Evolutionary conservation across 805 yeast genomes (phyloP).

Genomic region (Danielia oregonensis): DNA sequence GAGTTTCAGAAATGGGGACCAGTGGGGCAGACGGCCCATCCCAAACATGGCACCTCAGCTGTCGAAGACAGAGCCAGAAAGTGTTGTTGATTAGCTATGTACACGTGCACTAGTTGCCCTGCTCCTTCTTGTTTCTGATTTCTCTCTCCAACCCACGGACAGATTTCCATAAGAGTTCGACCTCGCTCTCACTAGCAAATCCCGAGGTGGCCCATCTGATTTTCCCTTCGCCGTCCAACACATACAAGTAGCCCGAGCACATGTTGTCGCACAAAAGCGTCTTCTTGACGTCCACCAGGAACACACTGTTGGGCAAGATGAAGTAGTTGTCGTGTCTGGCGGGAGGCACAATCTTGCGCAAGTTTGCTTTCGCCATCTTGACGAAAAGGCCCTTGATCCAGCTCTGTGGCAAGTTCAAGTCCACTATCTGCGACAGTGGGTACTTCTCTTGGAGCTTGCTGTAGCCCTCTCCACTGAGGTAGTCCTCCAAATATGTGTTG

Average conservation of each 20-base stretch:
- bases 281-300: constrained; percentile 56
- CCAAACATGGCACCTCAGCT: no score
- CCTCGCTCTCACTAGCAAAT: constrained; percentile 65
- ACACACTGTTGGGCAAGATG: constrained; percentile 56
- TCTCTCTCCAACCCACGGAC: constrained; percentile 59
- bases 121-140: constrained; percentile 2
- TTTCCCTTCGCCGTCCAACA: constrained; percentile 68
- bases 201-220: constrained; percentile 95
- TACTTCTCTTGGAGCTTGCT: constrained; percentile 34
- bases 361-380: constrained; percentile 40
- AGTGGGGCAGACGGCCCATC: no score
- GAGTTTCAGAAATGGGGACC: no score
- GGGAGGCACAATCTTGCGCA: constrained; percentile 43
- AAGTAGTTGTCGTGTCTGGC: constrained; percentile 58
- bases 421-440: constrained; percentile 67
- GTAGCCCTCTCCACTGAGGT: constrained; percentile 39
- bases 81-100: no score
- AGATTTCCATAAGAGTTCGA: constrained; percentile 58
- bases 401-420: constrained; percentile 72
- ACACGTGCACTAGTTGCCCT: no score
- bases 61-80: no score
- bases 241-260: constrained; percentile 78
- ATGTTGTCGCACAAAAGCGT: constrained; percentile 64
- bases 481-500: constrained; percentile 53
- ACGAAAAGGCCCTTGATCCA: constrained; percentile 61